Conservation (phyloP, 2,329 filamentous ascomycete species). For the Rachicladosporium sp. region DNA sequence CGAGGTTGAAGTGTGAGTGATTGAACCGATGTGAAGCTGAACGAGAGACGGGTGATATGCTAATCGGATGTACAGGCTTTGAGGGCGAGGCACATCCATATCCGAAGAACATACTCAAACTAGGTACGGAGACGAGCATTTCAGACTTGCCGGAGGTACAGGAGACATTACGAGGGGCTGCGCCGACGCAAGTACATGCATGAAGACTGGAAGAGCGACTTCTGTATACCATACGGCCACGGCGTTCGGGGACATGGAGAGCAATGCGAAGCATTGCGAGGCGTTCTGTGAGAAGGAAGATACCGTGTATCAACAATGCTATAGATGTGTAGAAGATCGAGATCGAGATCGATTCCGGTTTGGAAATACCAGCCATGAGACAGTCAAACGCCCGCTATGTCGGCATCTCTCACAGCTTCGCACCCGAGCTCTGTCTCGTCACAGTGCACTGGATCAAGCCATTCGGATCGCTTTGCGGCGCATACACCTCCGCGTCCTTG, state of each 20-base stretch:
- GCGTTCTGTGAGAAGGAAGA: slow-evolving; percentile 1
- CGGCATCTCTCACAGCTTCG: slow-evolving; percentile 2
- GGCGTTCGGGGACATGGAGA: no score
- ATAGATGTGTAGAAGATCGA: no score
- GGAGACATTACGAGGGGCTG: slow-evolving; percentile 19
- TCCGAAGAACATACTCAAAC: slow-evolving; percentile 70
- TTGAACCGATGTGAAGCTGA: neutral
- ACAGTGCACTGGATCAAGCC: slow-evolving; percentile 93
- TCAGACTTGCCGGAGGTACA: slow-evolving; percentile 26
- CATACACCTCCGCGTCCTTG: slow-evolving; percentile 89
- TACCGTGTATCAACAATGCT: slow-evolving; percentile 1
- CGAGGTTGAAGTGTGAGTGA: slow-evolving; percentile 61
- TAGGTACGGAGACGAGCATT: slow-evolving; percentile 30
- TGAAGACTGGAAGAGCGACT: neutral
- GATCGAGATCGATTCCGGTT: no score
- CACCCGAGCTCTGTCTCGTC: slow-evolving; percentile 37
- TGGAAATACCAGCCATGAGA: neutral
- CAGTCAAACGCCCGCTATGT: neutral
- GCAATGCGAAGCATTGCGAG: no score
- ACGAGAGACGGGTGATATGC: neutral
- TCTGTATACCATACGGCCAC: no score
- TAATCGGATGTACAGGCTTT: slow-evolving; percentile 47
- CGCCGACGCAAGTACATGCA: slow-evolving; percentile 3
- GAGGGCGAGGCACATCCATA: slow-evolving; percentile 90
- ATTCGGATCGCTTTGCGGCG: slow-evolving; percentile 84